Conservation (phyloP, 257 asterid species). For the Striga asiatica region DNA sequence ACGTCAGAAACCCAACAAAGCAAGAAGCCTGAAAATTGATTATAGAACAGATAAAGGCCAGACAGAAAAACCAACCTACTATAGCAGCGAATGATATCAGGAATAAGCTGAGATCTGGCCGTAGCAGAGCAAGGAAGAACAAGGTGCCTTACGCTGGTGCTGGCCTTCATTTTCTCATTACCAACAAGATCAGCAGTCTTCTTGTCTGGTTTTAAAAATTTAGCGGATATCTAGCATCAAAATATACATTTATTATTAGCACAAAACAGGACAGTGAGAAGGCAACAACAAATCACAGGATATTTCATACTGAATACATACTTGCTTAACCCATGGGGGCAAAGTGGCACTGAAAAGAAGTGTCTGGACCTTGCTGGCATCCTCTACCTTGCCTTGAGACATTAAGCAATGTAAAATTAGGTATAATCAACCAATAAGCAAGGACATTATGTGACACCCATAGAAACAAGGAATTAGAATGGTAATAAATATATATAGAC, state of each 20-base stretch:
- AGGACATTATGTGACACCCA: too few relatives aligned
- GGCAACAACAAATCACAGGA: neutral
- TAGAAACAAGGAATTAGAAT: too few relatives aligned
- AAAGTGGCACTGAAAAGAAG: conserved; percentile 95
- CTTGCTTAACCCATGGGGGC: conserved; percentile 84
- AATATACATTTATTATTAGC: conserved; percentile 11
- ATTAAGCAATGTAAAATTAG: conserved; percentile 3
- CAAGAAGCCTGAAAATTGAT: neutral
- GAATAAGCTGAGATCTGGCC: conserved; percentile 86
- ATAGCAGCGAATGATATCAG: conserved; percentile 87
- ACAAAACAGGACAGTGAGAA: neutral
- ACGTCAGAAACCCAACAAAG: neutral
- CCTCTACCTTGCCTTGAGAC: conserved; percentile 69
- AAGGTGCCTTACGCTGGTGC: conserved; percentile 75
- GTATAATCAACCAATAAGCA: neutral
- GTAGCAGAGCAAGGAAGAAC: conserved; percentile 83
- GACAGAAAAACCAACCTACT: conserved; percentile 61
- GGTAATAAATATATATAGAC: neutral
- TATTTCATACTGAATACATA: conserved; percentile 10
- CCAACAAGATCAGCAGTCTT: conserved; percentile 90
- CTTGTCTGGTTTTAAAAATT: conserved; percentile 70
- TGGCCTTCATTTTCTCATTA: conserved; percentile 95
- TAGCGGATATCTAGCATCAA: conserved; percentile 51
- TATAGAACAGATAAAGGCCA: neutral
- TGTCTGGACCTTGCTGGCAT: conserved; percentile 79